These are phyloP conservation scores for Phialophora macrospora DNA, from an alignment of 2,329 filamentous ascomycete genomes.

Conservation along the genomic window DNA sequence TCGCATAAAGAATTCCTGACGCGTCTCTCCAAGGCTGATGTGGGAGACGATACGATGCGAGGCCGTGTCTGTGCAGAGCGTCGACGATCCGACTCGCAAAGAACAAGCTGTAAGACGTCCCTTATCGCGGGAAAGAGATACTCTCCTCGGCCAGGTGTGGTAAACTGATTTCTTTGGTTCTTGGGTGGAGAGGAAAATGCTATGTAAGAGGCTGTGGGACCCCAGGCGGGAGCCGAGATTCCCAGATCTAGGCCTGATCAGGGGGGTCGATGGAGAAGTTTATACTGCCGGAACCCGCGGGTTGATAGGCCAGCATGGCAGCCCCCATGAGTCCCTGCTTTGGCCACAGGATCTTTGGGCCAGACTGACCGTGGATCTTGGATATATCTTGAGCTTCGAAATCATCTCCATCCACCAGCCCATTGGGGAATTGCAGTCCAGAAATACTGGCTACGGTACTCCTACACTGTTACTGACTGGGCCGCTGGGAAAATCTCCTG, in stretches of 20 bases:
- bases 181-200: neutral
- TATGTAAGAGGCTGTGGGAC: neutral
- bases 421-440: slow-evolving; percentile 17
- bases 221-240: neutral
- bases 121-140: slow-evolving; percentile 12
- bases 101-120: neutral
- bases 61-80: neutral
- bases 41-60: slow-evolving; percentile 3
- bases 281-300: neutral
- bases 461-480: neutral
- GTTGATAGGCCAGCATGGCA: neutral
- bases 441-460: neutral
- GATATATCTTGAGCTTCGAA: neutral
- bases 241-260: slow-evolving; percentile 13
- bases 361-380: neutral
- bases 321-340: neutral
- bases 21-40: neutral
- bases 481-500: neutral
- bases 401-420: slow-evolving; percentile 31
- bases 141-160: neutral
- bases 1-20: neutral
- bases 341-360: neutral
- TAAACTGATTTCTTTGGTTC: neutral
- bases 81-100: neutral
- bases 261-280: slow-evolving; percentile 33